phyloP scores from a whole-genome alignment of 2,329 filamentous ascomycete species.

The Microdochium paspali region DNA sequence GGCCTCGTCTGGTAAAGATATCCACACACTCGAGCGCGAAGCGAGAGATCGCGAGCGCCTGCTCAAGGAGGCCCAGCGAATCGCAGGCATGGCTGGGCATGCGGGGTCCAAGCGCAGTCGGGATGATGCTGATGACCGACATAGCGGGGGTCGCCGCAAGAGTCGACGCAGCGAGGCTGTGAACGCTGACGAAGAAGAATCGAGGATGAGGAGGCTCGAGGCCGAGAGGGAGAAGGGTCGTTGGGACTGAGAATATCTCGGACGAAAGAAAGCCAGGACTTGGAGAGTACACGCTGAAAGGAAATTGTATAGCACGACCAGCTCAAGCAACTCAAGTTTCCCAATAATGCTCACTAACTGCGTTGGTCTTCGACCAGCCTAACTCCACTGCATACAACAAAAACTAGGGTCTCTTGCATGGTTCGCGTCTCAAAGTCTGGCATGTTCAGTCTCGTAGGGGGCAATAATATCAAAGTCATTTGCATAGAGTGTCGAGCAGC shows the following conservation, averaged over 20 bases:
- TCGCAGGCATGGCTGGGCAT: constrained; percentile 41
- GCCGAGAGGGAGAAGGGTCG: constrained; percentile 47
- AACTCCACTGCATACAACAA: too few species aligned
- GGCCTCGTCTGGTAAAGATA: constrained; percentile 30
- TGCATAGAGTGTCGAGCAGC: too few species aligned
- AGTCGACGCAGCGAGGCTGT: constrained; percentile 38
- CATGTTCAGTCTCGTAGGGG: too few species aligned
- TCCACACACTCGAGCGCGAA: constrained; percentile 63
- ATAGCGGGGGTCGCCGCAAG: constrained; percentile 33
- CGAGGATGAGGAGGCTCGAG: constrained; percentile 45
- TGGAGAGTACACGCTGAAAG: too few species aligned
- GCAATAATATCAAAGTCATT: too few species aligned
- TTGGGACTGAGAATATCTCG: constrained; percentile 27
- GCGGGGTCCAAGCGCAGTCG: constrained; percentile 39
- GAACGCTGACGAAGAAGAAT: constrained; percentile 38
- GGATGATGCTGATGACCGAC: constrained; percentile 28
- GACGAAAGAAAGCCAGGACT: too few species aligned
- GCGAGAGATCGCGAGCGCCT: constrained; percentile 56
- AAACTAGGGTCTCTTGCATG: too few species aligned
- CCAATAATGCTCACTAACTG: too few species aligned
- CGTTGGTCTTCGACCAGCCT: too few species aligned
- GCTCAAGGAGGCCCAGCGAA: constrained; percentile 58
- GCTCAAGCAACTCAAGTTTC: too few species aligned
- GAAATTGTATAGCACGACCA: too few species aligned
- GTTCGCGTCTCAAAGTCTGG: too few species aligned